Percentiles rank a stretch among this genome's conserved stretches.
Evolutionary conservation across 768 basidiomycete genomes (phyloP).

Genomic region (Pulveroboletus sp.): DNA sequence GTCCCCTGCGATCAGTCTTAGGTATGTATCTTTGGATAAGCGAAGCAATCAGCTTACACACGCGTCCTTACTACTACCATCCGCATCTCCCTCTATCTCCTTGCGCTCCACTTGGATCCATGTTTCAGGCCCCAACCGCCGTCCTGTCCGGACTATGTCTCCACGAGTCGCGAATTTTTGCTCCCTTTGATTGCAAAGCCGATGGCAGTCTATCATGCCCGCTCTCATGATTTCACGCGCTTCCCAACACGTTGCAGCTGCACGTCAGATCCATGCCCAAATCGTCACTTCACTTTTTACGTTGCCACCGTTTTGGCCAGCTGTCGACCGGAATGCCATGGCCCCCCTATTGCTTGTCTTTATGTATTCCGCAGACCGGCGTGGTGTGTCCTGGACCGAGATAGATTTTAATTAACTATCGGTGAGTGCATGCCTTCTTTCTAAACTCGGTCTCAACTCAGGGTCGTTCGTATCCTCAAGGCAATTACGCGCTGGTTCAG

Average conservation of each 20-base stretch:
- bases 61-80: constrained; percentile 9
- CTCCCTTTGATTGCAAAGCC: constrained; percentile 24
- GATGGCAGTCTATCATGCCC: constrained; percentile 32
- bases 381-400: constrained; percentile 33
- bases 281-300: constrained; percentile 32
- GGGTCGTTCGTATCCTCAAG: constrained; percentile 32
- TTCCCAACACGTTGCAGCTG: constrained; percentile 35
- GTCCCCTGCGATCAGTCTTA: constrained; percentile 20
- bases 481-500: constrained; percentile 36
- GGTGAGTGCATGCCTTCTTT: constrained; percentile 19
- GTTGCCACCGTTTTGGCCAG: constrained; percentile 24
- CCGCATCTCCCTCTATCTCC: constrained; percentile 9
- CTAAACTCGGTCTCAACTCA: constrained; percentile 22
- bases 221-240: constrained; percentile 34
- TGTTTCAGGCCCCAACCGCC: constrained; percentile 8
- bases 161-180: constrained; percentile 22
- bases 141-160: constrained; percentile 17
- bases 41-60: constrained; percentile 23
- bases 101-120: constrained; percentile 8
- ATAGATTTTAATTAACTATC: constrained; percentile 34
- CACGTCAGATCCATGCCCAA: constrained; percentile 33
- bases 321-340: constrained; percentile 25
- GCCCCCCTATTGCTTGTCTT: constrained; percentile 32
- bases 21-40: constrained; percentile 15
- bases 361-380: constrained; percentile 36